These are phyloP conservation scores for Kodamaea ohmeri DNA, from an alignment of 1,139 yeast species.

Conservation along the genomic window DNA sequence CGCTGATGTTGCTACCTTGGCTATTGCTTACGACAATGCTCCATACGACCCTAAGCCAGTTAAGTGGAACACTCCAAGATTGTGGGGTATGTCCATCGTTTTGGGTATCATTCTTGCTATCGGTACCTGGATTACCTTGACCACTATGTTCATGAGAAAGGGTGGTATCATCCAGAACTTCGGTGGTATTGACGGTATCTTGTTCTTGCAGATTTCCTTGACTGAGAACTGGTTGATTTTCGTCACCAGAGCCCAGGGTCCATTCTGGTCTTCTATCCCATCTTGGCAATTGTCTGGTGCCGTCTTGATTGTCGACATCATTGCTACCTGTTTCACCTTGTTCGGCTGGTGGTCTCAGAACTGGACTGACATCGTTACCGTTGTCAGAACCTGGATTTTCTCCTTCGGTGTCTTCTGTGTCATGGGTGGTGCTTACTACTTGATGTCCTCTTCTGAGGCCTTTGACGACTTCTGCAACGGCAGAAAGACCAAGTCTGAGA, in stretches of 20 bases:
- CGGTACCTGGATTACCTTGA: slow-evolving; percentile 91
- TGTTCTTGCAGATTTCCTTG: slow-evolving; percentile 87
- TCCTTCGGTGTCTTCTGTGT: slow-evolving; percentile 95
- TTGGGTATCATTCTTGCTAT: slow-evolving; percentile 79
- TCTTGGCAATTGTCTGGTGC: slow-evolving; percentile 96
- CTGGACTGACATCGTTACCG: slow-evolving; percentile 95
- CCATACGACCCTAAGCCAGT: slow-evolving; percentile 97
- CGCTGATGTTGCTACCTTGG: slow-evolving; percentile 93
- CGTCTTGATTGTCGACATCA: slow-evolving; percentile 79
- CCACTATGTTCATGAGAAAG: slow-evolving; percentile 76
- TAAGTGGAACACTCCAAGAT: slow-evolving; percentile 97
- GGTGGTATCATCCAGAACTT: slow-evolving; percentile 94
- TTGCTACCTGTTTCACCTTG: slow-evolving; percentile 86
- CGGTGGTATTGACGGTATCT: slow-evolving; percentile 88
- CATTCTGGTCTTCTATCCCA: slow-evolving; percentile 90
- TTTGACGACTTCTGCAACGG: slow-evolving; percentile 96
- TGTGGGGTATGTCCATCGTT: slow-evolving; percentile 92
- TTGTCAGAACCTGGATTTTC: slow-evolving; percentile 91
- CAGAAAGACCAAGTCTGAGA: slow-evolving; percentile 63
- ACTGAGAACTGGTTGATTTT: slow-evolving; percentile 96
- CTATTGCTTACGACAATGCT: slow-evolving; percentile 96
- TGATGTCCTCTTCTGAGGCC: slow-evolving; percentile 81
- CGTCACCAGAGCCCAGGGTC: slow-evolving; percentile 93
- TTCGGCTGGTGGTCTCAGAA: slow-evolving; percentile 99
- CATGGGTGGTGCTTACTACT: slow-evolving; percentile 95